Base-by-base conservation (phyloP, 768 basidiomycete genomes). In the Lentinula raphanica region DNA sequence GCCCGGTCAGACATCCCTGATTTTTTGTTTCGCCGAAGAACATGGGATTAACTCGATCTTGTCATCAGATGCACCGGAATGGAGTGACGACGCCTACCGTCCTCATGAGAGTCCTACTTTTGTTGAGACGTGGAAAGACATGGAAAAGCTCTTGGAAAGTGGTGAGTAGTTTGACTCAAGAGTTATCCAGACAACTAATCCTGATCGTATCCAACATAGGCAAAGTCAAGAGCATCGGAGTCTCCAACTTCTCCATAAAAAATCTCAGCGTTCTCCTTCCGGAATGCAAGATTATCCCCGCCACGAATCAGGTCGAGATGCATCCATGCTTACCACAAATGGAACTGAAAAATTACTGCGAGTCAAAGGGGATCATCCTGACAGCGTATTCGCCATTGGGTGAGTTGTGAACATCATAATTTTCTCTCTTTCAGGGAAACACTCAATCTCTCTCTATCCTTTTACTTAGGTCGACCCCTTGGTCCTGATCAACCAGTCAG, bases 211-310 rank as follows among this genome's bases (percentile, higher is more conserved):
- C 58, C 60, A 60, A 17, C 28, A 7, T 64, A 66, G 76, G 75
- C 35, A 79, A 77, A 68, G 76, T 76, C 25, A 78, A 73, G 62
- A 65, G 68, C 3, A 77, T 81, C 56, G 83, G 83, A 8, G 80
- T 87, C n/a, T 81, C 80, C 36, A 85, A 85, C 67, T 83, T 83
- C 63, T 79, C 77, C 11, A 72, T 81, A 57, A 78, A 78, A 64
- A 77, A 72, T 2, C 64, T 73, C 12, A 63, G 54, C 3, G 54
- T 72, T 36, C 71, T 85, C 6, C 67, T 81, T 29, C 69, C 76
- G 36, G 72, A 76, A 21, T 77, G 74, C 59, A 77, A 69, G 21
- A 63, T 84, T 50, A 63, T 77, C 8, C 82, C 84, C 3, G 81
- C 76, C 5, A 73, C 76, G 13, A 86, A 88, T 66, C 82, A 86